Evolutionary conservation across 1,284 basidiomycete species (phyloP), one percentile per base, ranked within the genome.

Genomic region (Anthracocystis panici-leucophaei): DNA sequence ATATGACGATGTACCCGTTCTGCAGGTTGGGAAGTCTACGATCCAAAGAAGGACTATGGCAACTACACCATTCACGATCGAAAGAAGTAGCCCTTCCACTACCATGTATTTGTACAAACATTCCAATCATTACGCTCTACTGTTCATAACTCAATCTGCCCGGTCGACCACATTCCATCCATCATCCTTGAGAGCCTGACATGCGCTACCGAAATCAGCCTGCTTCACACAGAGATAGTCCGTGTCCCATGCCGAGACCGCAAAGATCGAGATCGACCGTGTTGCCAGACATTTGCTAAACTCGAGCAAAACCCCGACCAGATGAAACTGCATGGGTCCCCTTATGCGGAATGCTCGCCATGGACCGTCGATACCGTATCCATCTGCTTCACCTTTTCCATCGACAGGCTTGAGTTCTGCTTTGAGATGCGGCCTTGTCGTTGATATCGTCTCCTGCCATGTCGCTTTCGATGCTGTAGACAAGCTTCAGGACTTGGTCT

Each of bases 11-110:
- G 20, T 5, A 5, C 44, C 25, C 23, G 8, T 18, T 5, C 7
- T 31, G 46, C 46, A 48, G 46, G 46, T n/a, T 83, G 82, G 82
- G 82, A 83, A 38, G 69, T 81, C 14, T 83, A 76, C 57, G 82
- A 83, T 46, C 73, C 76, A 1, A 75, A 77, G 46, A 76, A 75
- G 42, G 76, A 81, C 29, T 83, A 81, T n/a, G 82, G 82, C 38
- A 71, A 50, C 52, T 83, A 82, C 52, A 72, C 77, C 3, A 76
- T 79, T 23, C 71, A 73, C 51, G 79, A 79, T 56, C 71, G 78
- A 21, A 70, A 67, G 49, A 77, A 69, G 41, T 63, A 56, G 21
- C 23, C 8, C 5, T 5, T 2, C 7, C 14, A 5, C 8, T 25
- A 2, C 10, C n/a, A 31, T 65, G 57, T 57, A 57, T 31, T 59